Evolutionary conservation across 306 rosid genomes (phyloP), one percentile per base, ranked within the genome.

Genomic region (Comarum palustre): DNA sequence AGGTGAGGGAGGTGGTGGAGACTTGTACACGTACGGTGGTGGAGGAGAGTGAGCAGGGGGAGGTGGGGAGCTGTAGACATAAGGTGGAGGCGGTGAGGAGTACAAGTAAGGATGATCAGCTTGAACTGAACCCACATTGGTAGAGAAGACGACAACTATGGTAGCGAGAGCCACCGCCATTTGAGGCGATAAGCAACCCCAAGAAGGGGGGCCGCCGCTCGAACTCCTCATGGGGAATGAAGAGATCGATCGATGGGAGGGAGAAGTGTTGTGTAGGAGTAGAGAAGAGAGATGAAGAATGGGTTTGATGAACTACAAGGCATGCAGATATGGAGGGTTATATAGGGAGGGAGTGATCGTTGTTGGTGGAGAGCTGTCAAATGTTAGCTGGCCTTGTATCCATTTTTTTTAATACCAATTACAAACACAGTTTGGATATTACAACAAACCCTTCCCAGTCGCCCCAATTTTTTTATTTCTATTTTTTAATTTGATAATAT

Each of bases 161-260:
- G 92, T 87, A 17, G 89, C 88, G 32, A 93, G 82, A 46, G 96
- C 84, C 72, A 86, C n/a, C 61, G 88, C 90, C 90, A 89, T 69
- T 57, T 80, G 87, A 2, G 90, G 90, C 92, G 81, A 74, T 54
- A 71, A 82, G 55, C 85, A 94, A 82, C 98, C 98, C 93, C 87
- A 29, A 6, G 4, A 5, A 85, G 93, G 92, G 93, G 64, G 64
- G 38, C 71, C 87, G 68, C 87, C 86, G 73, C 90, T 87, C 83
- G 73, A 38, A 55, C 51, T 77, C 84, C 62, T 85, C 98, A 90
- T 93, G 73, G 73, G 51, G 54, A 54, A 45, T 46, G 8, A 17
- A 59, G 12, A 58, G 64, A 9, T 52, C 11, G 57, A 19, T 3
- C 0, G 57, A 24, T 8, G 27, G 13, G 75, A 31, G 79, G 51